Percentiles rank a stretch among this genome's conserved stretches.
phyloP scores from a whole-genome alignment of 768 basidiomycete species.

The Mycena venus region DNA sequence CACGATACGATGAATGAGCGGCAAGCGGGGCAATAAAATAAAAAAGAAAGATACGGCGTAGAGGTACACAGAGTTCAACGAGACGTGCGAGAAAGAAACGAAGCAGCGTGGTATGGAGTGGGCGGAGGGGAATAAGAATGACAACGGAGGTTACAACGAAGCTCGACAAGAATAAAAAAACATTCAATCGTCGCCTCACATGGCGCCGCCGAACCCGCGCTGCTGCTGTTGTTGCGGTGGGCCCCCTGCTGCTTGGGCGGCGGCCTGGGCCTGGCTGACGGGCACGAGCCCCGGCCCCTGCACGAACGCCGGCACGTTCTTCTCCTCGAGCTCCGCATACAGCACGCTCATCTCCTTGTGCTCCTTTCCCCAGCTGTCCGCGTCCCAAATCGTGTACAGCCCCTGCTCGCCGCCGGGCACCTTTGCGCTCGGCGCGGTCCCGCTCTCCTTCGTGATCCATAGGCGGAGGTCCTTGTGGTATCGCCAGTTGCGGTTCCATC shows the following conservation, averaged over 20 bases:
- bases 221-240: constrained; percentile 23
- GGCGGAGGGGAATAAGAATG: constrained; percentile 1
- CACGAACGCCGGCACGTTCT: constrained; percentile 72
- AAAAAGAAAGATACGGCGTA: constrained; percentile 23
- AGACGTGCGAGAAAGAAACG: constrained; percentile 25
- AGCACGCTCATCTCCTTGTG: constrained; percentile 81
- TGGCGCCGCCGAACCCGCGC: constrained; percentile 28
- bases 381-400: constrained; percentile 92
- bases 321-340: constrained; percentile 44
- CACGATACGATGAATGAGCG: not conserved
- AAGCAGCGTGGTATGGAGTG: constrained; percentile 18
- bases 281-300: constrained; percentile 63
- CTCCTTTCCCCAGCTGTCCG: constrained; percentile 82
- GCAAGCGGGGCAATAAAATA: constrained; percentile 21
- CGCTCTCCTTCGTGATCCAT: constrained; percentile 90
- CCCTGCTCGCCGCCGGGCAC: constrained; percentile 88
- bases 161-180: not conserved
- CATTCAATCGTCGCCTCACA: not conserved
- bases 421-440: constrained; percentile 81
- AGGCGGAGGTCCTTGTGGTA: constrained; percentile 93
- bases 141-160: constrained; percentile 2
- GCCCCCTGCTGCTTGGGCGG: not conserved
- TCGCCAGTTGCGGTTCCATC: constrained; percentile 95
- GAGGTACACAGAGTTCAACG: constrained; percentile 49
- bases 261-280: constrained; percentile 29